phyloP scores from a whole-genome alignment of 306 rosid genomes.

The Urtica urens region DNA sequence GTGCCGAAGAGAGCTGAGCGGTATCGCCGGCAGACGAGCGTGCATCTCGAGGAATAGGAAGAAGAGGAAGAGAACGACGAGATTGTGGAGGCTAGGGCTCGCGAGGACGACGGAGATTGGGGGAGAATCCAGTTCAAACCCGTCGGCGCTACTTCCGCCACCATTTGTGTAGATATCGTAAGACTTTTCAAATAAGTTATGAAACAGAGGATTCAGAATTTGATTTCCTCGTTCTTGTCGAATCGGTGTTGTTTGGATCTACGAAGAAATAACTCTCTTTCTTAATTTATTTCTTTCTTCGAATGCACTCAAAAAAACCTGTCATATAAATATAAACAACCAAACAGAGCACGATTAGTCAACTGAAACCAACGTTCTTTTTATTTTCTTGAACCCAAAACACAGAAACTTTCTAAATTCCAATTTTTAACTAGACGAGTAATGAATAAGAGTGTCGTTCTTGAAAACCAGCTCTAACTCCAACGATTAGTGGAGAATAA shows the following conservation, averaged over 20 bases:
- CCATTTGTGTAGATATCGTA: constrained; percentile 31
- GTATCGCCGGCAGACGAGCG: constrained; percentile 24
- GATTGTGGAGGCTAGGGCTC: constrained; percentile 41
- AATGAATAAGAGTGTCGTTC: constrained; percentile 16
- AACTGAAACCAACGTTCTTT: background rate
- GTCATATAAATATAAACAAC: constrained; percentile 13
- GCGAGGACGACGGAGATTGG: constrained; percentile 49
- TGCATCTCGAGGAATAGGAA: constrained; percentile 18
- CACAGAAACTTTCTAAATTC: background rate
- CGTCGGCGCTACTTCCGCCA: constrained; percentile 37
- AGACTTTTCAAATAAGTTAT: background rate
- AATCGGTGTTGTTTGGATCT: constrained; percentile 3
- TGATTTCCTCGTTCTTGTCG: background rate
- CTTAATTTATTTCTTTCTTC: constrained; percentile 19
- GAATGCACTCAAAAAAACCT: constrained; percentile 24
- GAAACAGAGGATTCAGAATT: background rate
- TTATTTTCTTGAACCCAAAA: background rate
- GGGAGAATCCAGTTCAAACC: constrained; percentile 56
- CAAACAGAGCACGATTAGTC: background rate
- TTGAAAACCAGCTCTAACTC: too few relatives aligned
- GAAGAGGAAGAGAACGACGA: constrained; percentile 35
- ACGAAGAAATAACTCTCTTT: constrained; percentile 14
- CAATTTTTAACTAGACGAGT: background rate
- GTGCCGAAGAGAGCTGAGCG: constrained; percentile 34
- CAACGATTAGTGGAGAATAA: too few relatives aligned